Conservation (phyloP, 345 rosid genomes). For the Hibiscus trionum region DNA sequence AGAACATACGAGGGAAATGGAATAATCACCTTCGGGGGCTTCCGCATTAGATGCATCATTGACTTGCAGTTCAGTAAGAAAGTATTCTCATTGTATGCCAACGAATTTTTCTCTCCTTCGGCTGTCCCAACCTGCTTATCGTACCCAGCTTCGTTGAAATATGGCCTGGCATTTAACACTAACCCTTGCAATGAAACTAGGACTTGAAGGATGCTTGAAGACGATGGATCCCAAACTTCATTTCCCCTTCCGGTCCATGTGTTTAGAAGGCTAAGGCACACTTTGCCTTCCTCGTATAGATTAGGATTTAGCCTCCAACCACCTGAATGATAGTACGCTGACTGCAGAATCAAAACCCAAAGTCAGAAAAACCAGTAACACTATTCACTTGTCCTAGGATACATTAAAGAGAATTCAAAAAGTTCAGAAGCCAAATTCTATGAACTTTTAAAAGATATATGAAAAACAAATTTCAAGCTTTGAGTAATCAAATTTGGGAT, state of each 20-base stretch:
- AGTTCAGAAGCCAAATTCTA: background rate
- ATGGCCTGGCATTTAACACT: slow-evolving; percentile 87
- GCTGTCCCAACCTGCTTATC: slow-evolving; percentile 90
- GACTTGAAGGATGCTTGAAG: slow-evolving; percentile 97
- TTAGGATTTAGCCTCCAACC: slow-evolving; percentile 98
- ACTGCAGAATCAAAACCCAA: slow-evolving; percentile 40
- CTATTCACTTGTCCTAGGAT: background rate
- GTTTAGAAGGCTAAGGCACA: slow-evolving; percentile 95
- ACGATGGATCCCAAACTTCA: slow-evolving; percentile 93
- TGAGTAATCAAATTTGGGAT: background rate
- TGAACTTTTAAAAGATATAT: background rate
- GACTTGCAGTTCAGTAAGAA: slow-evolving; percentile 90
- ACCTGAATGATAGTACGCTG: slow-evolving; percentile 89
- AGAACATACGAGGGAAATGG: background rate
- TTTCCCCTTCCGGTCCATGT: slow-evolving; percentile 97
- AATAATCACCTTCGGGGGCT: slow-evolving; percentile 67
- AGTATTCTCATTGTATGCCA: slow-evolving; percentile 86
- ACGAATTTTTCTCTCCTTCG: slow-evolving; percentile 93
- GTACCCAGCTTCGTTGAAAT: slow-evolving; percentile 97
- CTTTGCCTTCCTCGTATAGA: slow-evolving; percentile 91
- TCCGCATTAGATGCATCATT: slow-evolving; percentile 88
- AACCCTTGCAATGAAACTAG: slow-evolving; percentile 95
- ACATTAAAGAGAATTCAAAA: background rate
- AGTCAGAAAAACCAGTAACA: slow-evolving; percentile 3
- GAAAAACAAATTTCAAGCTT: background rate